Conservation (phyloP, 2,329 filamentous ascomycete species). For the Chaetomium strumarium region DNA sequence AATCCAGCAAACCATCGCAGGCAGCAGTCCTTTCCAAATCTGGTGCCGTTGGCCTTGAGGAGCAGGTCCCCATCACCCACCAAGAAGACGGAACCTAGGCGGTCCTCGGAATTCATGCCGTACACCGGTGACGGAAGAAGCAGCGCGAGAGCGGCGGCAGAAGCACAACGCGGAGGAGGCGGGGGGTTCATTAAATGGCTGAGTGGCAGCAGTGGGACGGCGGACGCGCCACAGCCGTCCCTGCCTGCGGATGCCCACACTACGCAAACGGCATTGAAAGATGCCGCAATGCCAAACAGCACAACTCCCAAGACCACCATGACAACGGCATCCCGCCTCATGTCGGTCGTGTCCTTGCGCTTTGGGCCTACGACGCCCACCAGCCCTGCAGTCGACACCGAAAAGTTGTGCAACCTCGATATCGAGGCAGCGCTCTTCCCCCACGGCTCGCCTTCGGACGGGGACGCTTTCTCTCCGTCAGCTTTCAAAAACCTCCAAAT, state of each 20-base stretch:
- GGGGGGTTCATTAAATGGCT: slow-evolving; percentile 32
- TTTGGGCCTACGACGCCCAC: slow-evolving; percentile 28
- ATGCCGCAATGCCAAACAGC: slow-evolving; percentile 25
- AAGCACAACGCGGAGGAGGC: slow-evolving; percentile 25
- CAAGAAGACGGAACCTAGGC: slow-evolving; percentile 20
- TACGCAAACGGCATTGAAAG: slow-evolving; percentile 11
- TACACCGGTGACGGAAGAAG: slow-evolving; percentile 37
- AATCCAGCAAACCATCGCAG: slow-evolving; percentile 28
- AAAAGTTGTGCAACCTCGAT: slow-evolving; percentile 50
- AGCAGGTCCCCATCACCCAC: slow-evolving; percentile 29
- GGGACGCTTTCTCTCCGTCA: slow-evolving; percentile 51
- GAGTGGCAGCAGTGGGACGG: slow-evolving; percentile 26
- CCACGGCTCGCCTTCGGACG: slow-evolving; percentile 31
- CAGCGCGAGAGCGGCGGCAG: slow-evolving; percentile 20
- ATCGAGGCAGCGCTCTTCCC: slow-evolving; percentile 51
- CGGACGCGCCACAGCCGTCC: slow-evolving; percentile 21
- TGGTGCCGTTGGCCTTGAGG: slow-evolving; percentile 28
- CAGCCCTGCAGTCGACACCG: not conserved
- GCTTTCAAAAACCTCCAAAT: slow-evolving; percentile 56
- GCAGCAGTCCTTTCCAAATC: slow-evolving; percentile 34
- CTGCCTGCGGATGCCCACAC: not conserved
- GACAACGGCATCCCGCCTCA: slow-evolving; percentile 36
- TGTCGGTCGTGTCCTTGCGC: slow-evolving; percentile 40
- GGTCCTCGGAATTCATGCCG: slow-evolving; percentile 34
- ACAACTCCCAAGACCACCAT: slow-evolving; percentile 33